These are phyloP conservation scores for Datisca glomerata DNA, from an alignment of 306 rosid species.

Conservation along the genomic window DNA sequence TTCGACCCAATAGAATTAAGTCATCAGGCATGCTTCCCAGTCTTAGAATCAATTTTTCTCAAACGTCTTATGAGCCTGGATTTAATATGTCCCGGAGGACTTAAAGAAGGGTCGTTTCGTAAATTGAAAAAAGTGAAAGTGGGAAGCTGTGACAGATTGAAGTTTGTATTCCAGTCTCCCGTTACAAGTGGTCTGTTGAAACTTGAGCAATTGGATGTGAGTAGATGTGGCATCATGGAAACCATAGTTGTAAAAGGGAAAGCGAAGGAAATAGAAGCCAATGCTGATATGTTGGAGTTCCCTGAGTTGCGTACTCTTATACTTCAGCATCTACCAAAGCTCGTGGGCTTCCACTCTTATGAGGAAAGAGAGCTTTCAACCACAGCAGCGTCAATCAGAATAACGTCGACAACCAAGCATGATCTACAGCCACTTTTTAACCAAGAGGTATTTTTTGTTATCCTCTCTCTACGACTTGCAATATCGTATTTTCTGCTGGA, in stretches of 20 bases:
- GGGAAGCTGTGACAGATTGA: conserved; percentile 3
- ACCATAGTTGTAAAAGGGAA: conserved; percentile 8
- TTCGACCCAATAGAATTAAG: conserved; percentile 1
- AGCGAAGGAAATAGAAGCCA: neutral
- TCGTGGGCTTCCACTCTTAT: conserved; percentile 4
- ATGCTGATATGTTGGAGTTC: neutral
- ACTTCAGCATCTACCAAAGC: conserved; percentile 14
- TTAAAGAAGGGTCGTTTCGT: conserved; percentile 11
- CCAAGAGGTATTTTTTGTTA: conserved; percentile 7
- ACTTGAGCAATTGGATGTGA: conserved; percentile 23
- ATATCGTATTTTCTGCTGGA: neutral
- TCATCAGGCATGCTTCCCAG: conserved; percentile 12
- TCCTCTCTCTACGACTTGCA: conserved; percentile 9
- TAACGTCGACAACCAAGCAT: neutral
- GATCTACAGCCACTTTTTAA: conserved; percentile 8
- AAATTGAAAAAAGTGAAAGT: conserved; percentile 22
- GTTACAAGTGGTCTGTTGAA: conserved; percentile 2
- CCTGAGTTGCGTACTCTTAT: neutral
- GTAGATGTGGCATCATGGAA: conserved; percentile 15
- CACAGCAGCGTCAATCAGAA: neutral
- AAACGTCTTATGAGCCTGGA: conserved; percentile 1
- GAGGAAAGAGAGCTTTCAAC: conserved; percentile 1
- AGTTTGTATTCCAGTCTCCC: conserved; percentile 6
- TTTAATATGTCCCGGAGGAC: conserved; percentile 5
- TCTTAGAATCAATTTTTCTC: conserved; percentile 17